These are phyloP conservation scores for Xylaria multiplex DNA, from an alignment of 2,329 filamentous ascomycete genomes.

Conservation along the genomic window DNA sequence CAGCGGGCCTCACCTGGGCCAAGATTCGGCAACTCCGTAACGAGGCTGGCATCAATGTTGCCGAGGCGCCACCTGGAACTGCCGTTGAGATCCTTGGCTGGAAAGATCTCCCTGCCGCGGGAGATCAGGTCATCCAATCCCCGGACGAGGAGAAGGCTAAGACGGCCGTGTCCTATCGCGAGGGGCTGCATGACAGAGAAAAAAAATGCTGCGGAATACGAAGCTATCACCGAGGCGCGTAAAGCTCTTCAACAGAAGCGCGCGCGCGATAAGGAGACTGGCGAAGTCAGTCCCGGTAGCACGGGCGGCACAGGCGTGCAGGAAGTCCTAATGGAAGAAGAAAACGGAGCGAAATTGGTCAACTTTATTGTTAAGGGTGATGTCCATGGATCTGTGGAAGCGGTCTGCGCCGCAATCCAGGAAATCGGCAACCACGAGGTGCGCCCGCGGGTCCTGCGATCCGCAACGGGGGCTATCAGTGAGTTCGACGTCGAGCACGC, in stretches of 20 bases:
- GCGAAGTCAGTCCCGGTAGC: slow-evolving; percentile 13
- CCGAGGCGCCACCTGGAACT: slow-evolving; percentile 83
- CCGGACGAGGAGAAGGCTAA: slow-evolving; percentile 81
- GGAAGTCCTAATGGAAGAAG: slow-evolving; percentile 50
- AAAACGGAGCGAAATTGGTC: slow-evolving; percentile 63
- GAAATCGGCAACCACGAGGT: slow-evolving; percentile 88
- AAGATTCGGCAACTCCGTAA: slow-evolving; percentile 86
- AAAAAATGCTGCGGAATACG: slow-evolving; percentile 80
- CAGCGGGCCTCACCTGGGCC: slow-evolving; percentile 89
- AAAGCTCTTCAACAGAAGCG: slow-evolving; percentile 66
- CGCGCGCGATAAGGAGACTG: slow-evolving; percentile 62
- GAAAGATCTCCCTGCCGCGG: slow-evolving; percentile 82
- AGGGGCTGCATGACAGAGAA: slow-evolving; percentile 76
- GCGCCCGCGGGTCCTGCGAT: slow-evolving; percentile 77
- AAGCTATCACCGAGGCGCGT: slow-evolving; percentile 76
- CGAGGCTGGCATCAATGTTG: slow-evolving; percentile 78
- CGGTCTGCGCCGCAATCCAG: slow-evolving; percentile 79
- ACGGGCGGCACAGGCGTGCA: slow-evolving; percentile 42
- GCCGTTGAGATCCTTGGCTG: slow-evolving; percentile 96
- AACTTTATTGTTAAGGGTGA: slow-evolving; percentile 93
- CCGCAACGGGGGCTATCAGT: slow-evolving; percentile 78
- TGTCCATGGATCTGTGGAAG: slow-evolving; percentile 93
- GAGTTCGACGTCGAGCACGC: slow-evolving; percentile 94
- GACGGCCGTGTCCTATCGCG: slow-evolving; percentile 78
- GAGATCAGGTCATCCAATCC: slow-evolving; percentile 87